These are phyloP conservation scores for Neurospora sp. DNA, from an alignment of 495 filamentous ascomycete species.

Conservation along the genomic window DNA sequence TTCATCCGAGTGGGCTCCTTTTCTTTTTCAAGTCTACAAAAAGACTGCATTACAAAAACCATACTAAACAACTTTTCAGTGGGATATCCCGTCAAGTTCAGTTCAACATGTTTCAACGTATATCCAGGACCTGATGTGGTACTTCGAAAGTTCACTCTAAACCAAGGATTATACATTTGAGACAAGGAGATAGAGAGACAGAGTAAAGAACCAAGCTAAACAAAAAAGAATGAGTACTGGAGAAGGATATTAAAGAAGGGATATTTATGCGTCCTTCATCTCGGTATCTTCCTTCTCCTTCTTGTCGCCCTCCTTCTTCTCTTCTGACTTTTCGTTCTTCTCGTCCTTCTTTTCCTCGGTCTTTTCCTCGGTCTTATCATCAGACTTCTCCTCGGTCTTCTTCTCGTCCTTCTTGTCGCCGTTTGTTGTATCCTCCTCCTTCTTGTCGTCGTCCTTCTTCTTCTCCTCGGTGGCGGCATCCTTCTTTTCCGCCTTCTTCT, in stretches of 20 bases:
- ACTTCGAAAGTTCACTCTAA: neutral
- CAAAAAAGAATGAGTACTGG: neutral
- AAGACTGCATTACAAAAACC: too few relatives aligned
- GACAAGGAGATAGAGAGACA: neutral
- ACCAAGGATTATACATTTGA: neutral
- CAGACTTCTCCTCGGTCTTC: neutral
- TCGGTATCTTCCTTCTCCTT: conserved; percentile 17
- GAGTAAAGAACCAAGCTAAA: neutral
- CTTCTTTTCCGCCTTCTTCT: conserved; percentile 1
- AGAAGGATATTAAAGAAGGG: too few relatives aligned
- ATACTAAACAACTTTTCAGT: too few relatives aligned
- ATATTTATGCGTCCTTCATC: conserved; percentile 11
- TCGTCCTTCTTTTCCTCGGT: neutral
- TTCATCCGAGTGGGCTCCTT: too few relatives aligned
- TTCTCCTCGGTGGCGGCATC: conserved; percentile 13
- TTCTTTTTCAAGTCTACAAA: too few relatives aligned
- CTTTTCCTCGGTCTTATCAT: neutral
- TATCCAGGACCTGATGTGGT: neutral
- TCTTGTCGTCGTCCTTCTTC: conserved; percentile 11
- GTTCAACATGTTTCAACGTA: neutral
- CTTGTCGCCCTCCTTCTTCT: neutral
- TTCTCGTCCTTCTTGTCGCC: neutral
- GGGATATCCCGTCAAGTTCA: too few relatives aligned
- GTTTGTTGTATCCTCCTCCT: conserved; percentile 1
- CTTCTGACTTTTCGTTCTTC: neutral